Base-by-base conservation (phyloP, 371 early-diverging fungal species). In the Paraphysoderma sedebokerense region DNA sequence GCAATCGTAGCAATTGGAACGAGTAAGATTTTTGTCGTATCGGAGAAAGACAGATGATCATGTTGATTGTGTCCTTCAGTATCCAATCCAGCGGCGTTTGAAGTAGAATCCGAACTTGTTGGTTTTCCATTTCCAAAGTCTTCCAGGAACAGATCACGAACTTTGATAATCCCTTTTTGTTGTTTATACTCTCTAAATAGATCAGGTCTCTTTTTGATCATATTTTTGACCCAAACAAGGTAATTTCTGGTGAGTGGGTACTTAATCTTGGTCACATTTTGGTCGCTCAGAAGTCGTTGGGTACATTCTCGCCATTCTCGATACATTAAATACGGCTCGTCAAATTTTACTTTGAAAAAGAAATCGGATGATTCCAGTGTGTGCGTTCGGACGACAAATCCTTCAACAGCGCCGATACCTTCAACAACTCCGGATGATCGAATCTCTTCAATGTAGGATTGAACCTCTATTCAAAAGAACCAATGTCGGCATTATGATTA, bases 241-340 rank as follows among this genome's bases (percentile, higher is more conserved):
- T 92, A 95, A 28, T 60, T 49, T 34, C 58, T 59, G 12, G 83
- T 81, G 46, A 85, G 49, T 7, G 60, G 57, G 56, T 77, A 79
- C 44, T 62, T 65, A 49, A 63, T 74, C 56, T 54, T 59, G 45
- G 55, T 46, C 35, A 19, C 49, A 52, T 59, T 37, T 31, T 54
- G 31, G 27, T 51, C 50, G n/a, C n/a, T n/a, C 48, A 77, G 13
- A 46, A 77, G 19, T 29, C 59, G 47, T 57, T 73, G 78, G 7
- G 96, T 92, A 7, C 86, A 56, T 55, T 92, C 93, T n/a, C 96
- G 71, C 79, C 89, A 95, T 53, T 95, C 96, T 45, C 96, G 74
- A 61, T 79, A 95, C 70, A 87, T 74, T 26, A 92, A 57, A 50
- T 95, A 95, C 1, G 88, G 88, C 44, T 83, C 79, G 38, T 90